Base-by-base conservation (phyloP, 2,329 filamentous ascomycete species). In the Arthrinium phaeospermum region DNA sequence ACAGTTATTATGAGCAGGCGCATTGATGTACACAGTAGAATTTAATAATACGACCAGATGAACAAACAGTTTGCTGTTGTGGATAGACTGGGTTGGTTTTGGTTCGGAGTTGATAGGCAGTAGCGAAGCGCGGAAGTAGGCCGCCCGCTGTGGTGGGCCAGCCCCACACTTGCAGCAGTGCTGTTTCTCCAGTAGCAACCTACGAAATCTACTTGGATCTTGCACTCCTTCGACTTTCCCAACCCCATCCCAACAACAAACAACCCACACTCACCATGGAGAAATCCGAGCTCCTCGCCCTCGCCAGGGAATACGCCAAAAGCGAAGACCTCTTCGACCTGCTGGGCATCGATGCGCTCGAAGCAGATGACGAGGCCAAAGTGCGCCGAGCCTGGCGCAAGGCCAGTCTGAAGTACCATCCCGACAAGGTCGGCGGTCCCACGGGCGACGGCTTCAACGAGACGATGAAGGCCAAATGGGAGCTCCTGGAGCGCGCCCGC, bases 381-480 rank as follows among this genome's bases (percentile, higher is more conserved):
- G 92, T 97, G 78, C 92, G 94, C 75, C 91, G 93, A 76, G 94
- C 94, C 64, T 98, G 96, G 86, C 91, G 94, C 73, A 93, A 94
- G 78, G 91, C 92, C 44, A 94, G 94, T 4, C 86, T 98, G n/a
- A 94, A 94, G 79, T 94, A 95, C 85, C 96, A 98, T 82, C 96
- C 96, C 0, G 96, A 98, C 87, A 98, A 98, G 84, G 47, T 71
- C 24, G 70, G 70, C 46, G 70, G 68, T 44, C 68, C 68, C 27
- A 91, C 95, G 71, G 90, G 91, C 75, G 90, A 89, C 70, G 85
- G 88, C 49, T 94, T 92, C 77, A 94, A 96, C 76, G 88, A 94
- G 67, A 91, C 92, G 71, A 70, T 70, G 68, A 70, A 70, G 47
- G 68, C 68, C 3, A 93, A 93, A 78, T 98, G 97, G 86, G 93